Evolutionary conservation across 192 early-diverging fungal species (phyloP).

Genomic region (Powellomyces hirtus): DNA sequence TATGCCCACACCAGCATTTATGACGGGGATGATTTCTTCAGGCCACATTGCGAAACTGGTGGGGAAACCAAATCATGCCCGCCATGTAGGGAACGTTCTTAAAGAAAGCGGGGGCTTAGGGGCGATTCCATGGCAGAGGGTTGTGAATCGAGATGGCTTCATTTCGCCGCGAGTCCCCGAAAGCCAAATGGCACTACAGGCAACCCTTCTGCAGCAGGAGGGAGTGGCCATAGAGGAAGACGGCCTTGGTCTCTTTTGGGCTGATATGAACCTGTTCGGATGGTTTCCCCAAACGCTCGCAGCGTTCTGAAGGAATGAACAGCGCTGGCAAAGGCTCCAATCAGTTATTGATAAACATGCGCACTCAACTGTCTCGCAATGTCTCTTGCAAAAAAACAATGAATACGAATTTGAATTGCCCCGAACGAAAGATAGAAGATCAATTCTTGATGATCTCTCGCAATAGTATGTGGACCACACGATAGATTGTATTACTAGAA

Average conservation of each 20-base stretch:
- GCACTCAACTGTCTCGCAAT: too few species aligned
- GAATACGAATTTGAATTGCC: too few species aligned
- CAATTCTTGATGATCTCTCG: too few species aligned
- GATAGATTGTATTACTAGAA: too few species aligned
- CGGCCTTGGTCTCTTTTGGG: not conserved
- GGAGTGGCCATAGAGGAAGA: not conserved
- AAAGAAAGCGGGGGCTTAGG: not conserved
- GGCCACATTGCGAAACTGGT: conserved; percentile 3
- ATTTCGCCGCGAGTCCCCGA: not conserved
- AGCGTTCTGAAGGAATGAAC: too few species aligned
- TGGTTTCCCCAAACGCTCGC: conserved; percentile 1
- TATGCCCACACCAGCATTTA: not conserved
- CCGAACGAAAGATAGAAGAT: too few species aligned
- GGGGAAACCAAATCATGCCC: not conserved
- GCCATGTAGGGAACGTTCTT: not conserved
- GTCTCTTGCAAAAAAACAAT: too few species aligned
- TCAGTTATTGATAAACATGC: too few species aligned
- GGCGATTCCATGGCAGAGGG: not conserved
- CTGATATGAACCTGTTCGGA: not conserved
- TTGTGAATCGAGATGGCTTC: not conserved
- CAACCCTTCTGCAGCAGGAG: not conserved
- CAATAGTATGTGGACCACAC: too few species aligned
- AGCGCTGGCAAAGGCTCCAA: too few species aligned
- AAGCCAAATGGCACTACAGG: not conserved
- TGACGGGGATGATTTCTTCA: not conserved